These are phyloP conservation scores for Rhodofomes roseus DNA, from an alignment of 1,284 basidiomycete genomes.

Conservation along the genomic window DNA sequence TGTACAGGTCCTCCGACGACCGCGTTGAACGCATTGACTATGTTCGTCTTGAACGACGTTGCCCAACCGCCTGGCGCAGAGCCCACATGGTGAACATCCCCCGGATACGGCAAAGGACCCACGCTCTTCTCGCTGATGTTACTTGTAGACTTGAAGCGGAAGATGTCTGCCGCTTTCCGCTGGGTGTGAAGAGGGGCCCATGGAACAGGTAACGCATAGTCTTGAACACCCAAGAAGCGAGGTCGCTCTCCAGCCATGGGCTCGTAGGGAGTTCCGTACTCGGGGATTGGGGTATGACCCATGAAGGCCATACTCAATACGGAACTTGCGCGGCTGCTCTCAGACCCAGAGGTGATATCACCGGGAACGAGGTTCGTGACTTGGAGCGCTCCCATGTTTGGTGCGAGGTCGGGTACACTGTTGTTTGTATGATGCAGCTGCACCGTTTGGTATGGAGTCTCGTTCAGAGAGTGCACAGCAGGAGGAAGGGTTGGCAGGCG, in stretches of 20 bases:
- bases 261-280: constrained; percentile 22
- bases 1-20: constrained; percentile 23
- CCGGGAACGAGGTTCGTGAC: constrained; percentile 41
- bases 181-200: constrained; percentile 18
- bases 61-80: constrained; percentile 25
- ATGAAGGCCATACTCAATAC: constrained; percentile 16
- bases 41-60: constrained; percentile 29
- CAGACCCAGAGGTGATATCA: constrained; percentile 33
- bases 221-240: constrained; percentile 20
- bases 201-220: constrained; percentile 19
- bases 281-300: constrained; percentile 7
- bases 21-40: constrained; percentile 32
- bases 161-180: not conserved
- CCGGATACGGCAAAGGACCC: constrained; percentile 17
- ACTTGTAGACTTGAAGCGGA: not conserved
- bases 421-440: constrained; percentile 16
- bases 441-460: constrained; percentile 22
- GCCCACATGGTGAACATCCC: constrained; percentile 3
- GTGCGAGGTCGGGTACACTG: constrained; percentile 29
- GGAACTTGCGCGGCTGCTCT: constrained; percentile 29
- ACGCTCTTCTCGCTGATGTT: constrained; percentile 8
- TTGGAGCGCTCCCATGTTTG: constrained; percentile 34
- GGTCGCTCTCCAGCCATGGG: constrained; percentile 13
- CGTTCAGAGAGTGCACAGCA: constrained; percentile 6
- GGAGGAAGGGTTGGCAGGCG: constrained; percentile 11